Evolutionary conservation across 768 basidiomycete genomes (phyloP).

Genomic region (Trametes gibbosa): DNA sequence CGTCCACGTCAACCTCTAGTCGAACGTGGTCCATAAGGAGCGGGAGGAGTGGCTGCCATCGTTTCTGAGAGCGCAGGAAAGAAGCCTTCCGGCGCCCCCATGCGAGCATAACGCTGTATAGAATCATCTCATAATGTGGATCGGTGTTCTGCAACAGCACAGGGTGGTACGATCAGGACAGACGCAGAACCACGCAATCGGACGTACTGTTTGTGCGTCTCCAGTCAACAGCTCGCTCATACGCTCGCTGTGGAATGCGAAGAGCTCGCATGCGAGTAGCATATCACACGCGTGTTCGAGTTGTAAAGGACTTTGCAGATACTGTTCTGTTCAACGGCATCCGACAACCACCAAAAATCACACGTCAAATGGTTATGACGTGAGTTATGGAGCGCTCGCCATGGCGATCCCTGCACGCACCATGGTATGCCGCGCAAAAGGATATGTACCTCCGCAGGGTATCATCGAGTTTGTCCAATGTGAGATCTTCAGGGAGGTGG

Average conservation of each 20-base stretch:
- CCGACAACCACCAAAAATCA: conserved; percentile 10
- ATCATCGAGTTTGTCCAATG: conserved; percentile 74
- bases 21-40: conserved; percentile 81
- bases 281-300: conserved; percentile 79
- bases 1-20: conserved; percentile 77
- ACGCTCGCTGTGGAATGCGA: conserved; percentile 86
- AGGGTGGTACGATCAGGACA: background rate
- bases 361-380: background rate
- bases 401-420: conserved; percentile 38
- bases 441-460: conserved; percentile 73
- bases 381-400: background rate
- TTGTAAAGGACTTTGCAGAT: conserved; percentile 79
- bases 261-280: conserved; percentile 82
- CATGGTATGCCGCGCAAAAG: conserved; percentile 84
- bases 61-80: conserved; percentile 76
- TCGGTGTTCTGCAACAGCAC: conserved; percentile 61
- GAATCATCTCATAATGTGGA: conserved; percentile 78
- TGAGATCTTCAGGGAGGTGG: conserved; percentile 59
- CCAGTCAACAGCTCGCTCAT: conserved; percentile 81
- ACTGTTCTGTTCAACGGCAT: conserved; percentile 56
- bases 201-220: conserved; percentile 62
- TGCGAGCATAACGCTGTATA: conserved; percentile 72
- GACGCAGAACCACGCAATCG: background rate
- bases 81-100: conserved; percentile 67
- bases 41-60: conserved; percentile 81